Evolutionary conservation across 2,329 filamentous ascomycete genomes (phyloP).

Genomic region (Blastomyces silverae): DNA sequence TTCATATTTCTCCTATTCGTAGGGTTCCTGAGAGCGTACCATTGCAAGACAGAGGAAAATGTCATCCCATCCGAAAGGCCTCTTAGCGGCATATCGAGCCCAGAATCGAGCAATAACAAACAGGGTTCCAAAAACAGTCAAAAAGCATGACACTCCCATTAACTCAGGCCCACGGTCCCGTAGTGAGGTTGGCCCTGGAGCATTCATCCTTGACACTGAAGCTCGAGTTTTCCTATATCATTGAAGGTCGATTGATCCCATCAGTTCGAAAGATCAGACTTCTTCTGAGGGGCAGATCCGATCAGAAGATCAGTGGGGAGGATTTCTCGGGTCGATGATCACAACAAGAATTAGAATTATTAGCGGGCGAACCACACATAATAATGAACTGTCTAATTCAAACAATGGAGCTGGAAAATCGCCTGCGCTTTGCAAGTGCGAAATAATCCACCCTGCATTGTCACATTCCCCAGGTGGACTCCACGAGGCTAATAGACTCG

Average conservation of each 20-base stretch:
- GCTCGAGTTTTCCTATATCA: not conserved
- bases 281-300: not conserved
- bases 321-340: constrained; percentile 1
- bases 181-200: not conserved
- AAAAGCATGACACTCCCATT: not conserved
- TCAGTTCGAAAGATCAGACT: not conserved
- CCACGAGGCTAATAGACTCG: not conserved
- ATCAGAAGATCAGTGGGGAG: constrained; percentile 4
- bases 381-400: not conserved
- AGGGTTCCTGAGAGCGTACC: not conserved
- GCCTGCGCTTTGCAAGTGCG: not conserved
- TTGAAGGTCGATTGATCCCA: not conserved
- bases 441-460: not conserved
- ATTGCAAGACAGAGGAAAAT: constrained; percentile 5
- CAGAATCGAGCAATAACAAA: constrained; percentile 4
- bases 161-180: constrained; percentile 2
- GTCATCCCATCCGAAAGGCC: constrained; percentile 4
- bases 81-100: not conserved
- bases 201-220: not conserved
- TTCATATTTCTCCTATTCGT: not conserved
- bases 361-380: constrained; percentile 4
- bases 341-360: not conserved
- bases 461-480: not conserved
- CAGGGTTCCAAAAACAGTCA: constrained; percentile 5
- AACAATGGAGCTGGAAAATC: not conserved